Evolutionary conservation across 257 asterid species (phyloP).

Genomic region (Lycium barbarum): DNA sequence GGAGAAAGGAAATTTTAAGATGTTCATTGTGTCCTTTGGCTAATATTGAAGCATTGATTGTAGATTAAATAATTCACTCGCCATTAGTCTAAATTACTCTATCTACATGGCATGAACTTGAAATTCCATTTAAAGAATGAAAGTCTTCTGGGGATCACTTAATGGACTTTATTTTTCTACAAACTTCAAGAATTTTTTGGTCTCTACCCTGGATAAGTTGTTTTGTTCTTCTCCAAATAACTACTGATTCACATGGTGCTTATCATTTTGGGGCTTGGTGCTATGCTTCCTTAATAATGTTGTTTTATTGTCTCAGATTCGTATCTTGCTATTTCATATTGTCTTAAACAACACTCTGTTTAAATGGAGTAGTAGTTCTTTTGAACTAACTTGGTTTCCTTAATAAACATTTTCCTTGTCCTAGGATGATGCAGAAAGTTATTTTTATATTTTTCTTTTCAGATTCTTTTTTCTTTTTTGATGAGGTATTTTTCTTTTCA

Average conservation of each 20-base stretch:
- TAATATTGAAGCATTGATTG: neutral
- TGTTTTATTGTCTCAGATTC: too few relatives aligned
- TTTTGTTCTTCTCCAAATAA: neutral
- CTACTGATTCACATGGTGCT: neutral
- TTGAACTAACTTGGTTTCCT: neutral
- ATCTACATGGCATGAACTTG: constrained; percentile 3
- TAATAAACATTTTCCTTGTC: constrained; percentile 6
- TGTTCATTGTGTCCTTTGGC: neutral
- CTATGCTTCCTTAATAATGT: too few relatives aligned
- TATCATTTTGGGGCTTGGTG: neutral
- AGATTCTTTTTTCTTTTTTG: neutral
- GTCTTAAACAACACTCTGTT: constrained; percentile 1
- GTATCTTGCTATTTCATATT: constrained; percentile 3
- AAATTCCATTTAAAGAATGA: neutral
- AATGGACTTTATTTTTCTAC: neutral
- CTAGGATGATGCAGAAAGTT: neutral
- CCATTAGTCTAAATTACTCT: neutral
- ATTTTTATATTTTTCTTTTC: neutral
- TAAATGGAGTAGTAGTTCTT: neutral
- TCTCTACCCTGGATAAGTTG: neutral
- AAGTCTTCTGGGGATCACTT: neutral
- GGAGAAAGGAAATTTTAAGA: neutral
- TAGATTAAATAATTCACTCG: neutral
- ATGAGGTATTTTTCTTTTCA: neutral
- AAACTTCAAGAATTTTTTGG: neutral